Evolutionary conservation across 177 flowering plant genomes (phyloP).

Genomic region (Telopea speciosissima): DNA sequence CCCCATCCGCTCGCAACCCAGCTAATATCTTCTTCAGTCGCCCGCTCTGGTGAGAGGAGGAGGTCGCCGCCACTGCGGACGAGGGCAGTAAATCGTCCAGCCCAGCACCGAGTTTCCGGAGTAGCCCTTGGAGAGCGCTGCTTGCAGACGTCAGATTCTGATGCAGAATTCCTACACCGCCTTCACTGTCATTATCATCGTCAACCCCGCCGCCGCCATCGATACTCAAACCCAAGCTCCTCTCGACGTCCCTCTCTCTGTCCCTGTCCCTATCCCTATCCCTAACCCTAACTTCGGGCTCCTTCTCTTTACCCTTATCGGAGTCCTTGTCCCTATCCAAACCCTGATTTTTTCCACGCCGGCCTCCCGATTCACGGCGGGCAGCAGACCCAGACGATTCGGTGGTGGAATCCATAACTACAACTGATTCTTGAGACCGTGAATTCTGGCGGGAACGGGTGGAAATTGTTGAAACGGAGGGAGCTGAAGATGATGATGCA

Average conservation of each 20-base stretch:
- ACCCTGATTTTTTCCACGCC: constrained; percentile 39
- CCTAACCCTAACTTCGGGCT: constrained; percentile 62
- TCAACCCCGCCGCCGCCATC: constrained; percentile 44
- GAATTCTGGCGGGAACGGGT: constrained; percentile 43
- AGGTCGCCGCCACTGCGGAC: constrained; percentile 52
- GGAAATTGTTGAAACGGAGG: constrained; percentile 22
- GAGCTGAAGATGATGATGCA: constrained; percentile 20
- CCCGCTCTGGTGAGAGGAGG: constrained; percentile 82
- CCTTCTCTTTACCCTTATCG: constrained; percentile 90
- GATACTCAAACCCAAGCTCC: not conserved
- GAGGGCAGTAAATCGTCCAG: constrained; percentile 90
- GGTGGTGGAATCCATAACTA: constrained; percentile 41
- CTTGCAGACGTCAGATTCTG: constrained; percentile 86
- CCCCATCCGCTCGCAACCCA: constrained; percentile 91
- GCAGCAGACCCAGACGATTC: constrained; percentile 60
- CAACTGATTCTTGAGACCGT: constrained; percentile 28
- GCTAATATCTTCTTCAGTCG: constrained; percentile 84
- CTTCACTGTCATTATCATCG: constrained; percentile 68
- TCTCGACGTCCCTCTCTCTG: constrained; percentile 26
- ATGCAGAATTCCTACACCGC: constrained; percentile 67
- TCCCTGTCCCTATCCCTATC: constrained; percentile 35
- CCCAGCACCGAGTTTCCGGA: constrained; percentile 89
- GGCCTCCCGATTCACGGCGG: constrained; percentile 33
- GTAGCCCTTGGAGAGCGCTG: constrained; percentile 87
- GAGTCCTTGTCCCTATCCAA: constrained; percentile 36